Evolutionary conservation across 305 asterid species (phyloP), one percentile per base, ranked within the genome.

Genomic region (Fraxinus xanthoxyloides): DNA sequence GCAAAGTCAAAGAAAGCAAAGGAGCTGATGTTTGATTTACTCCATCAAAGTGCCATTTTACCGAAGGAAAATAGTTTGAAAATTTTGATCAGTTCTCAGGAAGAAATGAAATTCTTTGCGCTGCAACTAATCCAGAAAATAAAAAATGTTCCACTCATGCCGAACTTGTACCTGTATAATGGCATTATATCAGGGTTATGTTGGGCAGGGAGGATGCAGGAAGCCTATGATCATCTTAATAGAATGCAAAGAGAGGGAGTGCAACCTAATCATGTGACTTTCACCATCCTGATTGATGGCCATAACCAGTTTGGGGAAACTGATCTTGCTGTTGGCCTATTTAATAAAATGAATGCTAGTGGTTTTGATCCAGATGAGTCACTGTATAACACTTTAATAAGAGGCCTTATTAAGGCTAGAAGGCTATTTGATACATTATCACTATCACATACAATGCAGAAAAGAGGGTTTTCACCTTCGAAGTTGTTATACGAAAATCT

Each of bases 201-300:
- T 82, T 85, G 87, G 85, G 85, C 89, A 43, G 84, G 79, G 24
- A 77, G 70, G 81, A 85, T 88, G 92, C 48, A 85, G 19, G 91
- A 88, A 54, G 96, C 94, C 26, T 83, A 88, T 43, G 77, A 78
- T 77, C 89, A 89, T 85, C 87, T 90, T 59, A 74, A 78, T 56
- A 74, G 38, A 56, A 92, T 89, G 92, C 82, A 79, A 81, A 79
- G 74, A 7, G 88, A 87, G 31, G 91, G 90, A 28, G 24, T 90
- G 83, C 75, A 63, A 30, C 94, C 93, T 43, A 92, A 92, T 88
- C 80, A 78, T 21, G 94, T 92, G 77, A 90, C 94, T 28, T 90
- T 85, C 87, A 89, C 90, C 15, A 86, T 90, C 84, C 89, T 90
- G 26, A 89, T 90, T 72, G 88, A 85, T 69, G 91, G 93, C 48